Conservation (phyloP, 345 rosid species). For the Moringa oleifera region DNA sequence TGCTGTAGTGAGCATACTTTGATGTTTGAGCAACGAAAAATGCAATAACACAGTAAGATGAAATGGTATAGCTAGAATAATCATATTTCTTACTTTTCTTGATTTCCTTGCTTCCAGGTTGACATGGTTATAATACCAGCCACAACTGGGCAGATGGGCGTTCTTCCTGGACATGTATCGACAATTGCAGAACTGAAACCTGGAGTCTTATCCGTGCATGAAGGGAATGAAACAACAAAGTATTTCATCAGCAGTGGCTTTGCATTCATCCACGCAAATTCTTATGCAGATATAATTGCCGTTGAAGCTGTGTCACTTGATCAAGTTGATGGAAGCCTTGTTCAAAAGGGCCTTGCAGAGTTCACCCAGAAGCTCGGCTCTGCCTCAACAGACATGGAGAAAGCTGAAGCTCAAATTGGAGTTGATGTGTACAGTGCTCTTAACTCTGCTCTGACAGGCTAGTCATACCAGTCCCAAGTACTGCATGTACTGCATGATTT, state of each 20-base stretch:
- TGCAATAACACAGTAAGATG: background rate
- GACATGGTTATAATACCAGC: conserved; percentile 71
- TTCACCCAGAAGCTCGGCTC: conserved; percentile 49
- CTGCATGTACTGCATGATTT: too few species aligned
- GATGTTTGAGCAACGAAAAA: conserved; percentile 3
- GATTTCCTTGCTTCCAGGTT: conserved; percentile 24
- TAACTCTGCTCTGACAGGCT: background rate
- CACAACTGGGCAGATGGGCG: conserved; percentile 64
- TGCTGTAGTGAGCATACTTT: background rate
- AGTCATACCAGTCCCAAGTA: too few species aligned
- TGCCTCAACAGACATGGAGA: conserved; percentile 51
- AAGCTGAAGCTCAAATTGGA: conserved; percentile 65
- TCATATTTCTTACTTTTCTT: background rate
- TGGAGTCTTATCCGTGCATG: conserved; percentile 57
- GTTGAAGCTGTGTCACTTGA: conserved; percentile 56
- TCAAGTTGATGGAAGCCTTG: conserved; percentile 40
- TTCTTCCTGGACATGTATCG: conserved; percentile 53
- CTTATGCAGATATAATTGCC: conserved; percentile 49
- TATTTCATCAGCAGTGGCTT: conserved; percentile 67
- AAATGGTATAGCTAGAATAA: background rate
- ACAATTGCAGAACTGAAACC: conserved; percentile 63
- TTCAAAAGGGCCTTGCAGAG: conserved; percentile 61
- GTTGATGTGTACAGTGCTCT: conserved; percentile 51
- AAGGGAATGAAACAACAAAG: conserved; percentile 43
- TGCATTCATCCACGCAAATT: conserved; percentile 58